Evolutionary conservation across 1,284 basidiomycete species (phyloP).

Genomic region (Apiotrichum laibachii): DNA sequence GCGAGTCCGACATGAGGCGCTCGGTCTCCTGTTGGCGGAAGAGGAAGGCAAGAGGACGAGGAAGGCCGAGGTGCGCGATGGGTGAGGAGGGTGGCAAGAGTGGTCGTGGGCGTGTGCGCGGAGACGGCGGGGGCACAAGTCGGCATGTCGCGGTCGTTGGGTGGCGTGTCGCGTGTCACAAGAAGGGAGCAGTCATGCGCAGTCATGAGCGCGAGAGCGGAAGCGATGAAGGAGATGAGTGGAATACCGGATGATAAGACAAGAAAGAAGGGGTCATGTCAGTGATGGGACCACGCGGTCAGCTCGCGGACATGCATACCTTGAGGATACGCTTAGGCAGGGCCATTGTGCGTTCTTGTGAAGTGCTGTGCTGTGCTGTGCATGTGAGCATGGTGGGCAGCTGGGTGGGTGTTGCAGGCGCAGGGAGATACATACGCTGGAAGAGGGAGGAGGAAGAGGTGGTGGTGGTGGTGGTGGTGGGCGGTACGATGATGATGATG

Average conservation of each 20-base stretch:
- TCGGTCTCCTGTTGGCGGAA: conserved; percentile 79
- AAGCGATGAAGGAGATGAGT: not conserved
- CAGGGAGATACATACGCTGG: no score
- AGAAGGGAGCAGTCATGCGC: no score
- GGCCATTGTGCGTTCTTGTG: conserved; percentile 16
- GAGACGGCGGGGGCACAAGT: not conserved
- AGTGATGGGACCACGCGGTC: not conserved
- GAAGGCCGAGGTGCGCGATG: not conserved
- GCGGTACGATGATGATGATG: no score
- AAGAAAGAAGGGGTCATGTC: not conserved
- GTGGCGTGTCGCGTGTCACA: no score
- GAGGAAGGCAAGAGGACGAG: not conserved
- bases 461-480: no score
- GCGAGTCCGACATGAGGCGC: conserved; percentile 89
- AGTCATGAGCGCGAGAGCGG: no score
- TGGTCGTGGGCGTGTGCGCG: not conserved
- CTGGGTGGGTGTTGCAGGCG: not conserved
- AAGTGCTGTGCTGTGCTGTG: not conserved
- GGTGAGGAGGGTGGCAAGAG: not conserved
- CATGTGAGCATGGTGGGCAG: no score
- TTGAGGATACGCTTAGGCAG: conserved; percentile 54
- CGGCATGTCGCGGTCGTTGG: no score
- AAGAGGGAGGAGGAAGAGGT: no score
- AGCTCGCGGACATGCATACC: conserved; percentile 28
- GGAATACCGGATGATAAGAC: not conserved